A percentile compares a stretch with the other conserved stretches of the same genome.
Conservation (phyloP, 805 yeast species). For the Ogataea nakhonphanomensis region DNA sequence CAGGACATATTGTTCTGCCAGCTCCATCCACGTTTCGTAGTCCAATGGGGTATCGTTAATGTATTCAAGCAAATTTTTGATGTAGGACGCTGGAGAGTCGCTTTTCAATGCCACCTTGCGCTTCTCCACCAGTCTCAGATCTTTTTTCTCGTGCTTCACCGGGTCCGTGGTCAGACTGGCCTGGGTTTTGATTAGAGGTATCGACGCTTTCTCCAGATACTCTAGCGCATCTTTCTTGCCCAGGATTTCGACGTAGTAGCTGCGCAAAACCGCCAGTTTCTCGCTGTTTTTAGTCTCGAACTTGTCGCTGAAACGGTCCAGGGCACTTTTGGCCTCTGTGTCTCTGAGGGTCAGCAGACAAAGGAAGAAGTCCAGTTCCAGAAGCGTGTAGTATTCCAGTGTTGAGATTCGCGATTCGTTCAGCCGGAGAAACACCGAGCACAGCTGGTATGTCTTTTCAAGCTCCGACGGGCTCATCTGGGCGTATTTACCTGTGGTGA, state of each 20-base stretch:
- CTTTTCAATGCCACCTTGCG: slow-evolving; percentile 19
- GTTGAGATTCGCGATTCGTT: slow-evolving; percentile 32
- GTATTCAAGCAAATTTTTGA: slow-evolving; percentile 50
- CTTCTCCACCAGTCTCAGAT: slow-evolving; percentile 23
- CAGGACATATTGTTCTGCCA: slow-evolving; percentile 59
- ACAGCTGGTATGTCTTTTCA: slow-evolving; percentile 35
- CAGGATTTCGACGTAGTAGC: slow-evolving; percentile 55
- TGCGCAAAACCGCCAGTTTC: slow-evolving; percentile 51
- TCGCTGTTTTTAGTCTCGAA: slow-evolving; percentile 53
- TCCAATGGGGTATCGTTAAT: slow-evolving; percentile 72
- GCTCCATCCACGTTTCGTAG: slow-evolving; percentile 72
- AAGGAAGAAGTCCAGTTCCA: slow-evolving; percentile 71
- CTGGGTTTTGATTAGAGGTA: slow-evolving; percentile 11
- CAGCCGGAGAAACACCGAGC: slow-evolving; percentile 35
- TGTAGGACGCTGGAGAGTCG: slow-evolving; percentile 40
- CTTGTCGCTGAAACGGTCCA: slow-evolving; percentile 65
- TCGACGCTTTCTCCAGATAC: slow-evolving; percentile 30
- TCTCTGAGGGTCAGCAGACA: slow-evolving; percentile 62
- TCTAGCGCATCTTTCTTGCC: slow-evolving; percentile 37
- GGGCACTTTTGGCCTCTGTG: slow-evolving; percentile 61
- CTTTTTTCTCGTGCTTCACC: slow-evolving; percentile 24
- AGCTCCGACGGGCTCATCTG: slow-evolving; percentile 45
- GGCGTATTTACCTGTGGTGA: slow-evolving; percentile 49
- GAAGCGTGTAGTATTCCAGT: slow-evolving; percentile 50
- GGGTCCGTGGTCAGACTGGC: slow-evolving; percentile 28